Percentiles rank a stretch among this genome's conserved stretches.
Evolutionary conservation across 805 yeast genomes (phyloP).

Genomic region (Sugiyamaella floridensis): DNA sequence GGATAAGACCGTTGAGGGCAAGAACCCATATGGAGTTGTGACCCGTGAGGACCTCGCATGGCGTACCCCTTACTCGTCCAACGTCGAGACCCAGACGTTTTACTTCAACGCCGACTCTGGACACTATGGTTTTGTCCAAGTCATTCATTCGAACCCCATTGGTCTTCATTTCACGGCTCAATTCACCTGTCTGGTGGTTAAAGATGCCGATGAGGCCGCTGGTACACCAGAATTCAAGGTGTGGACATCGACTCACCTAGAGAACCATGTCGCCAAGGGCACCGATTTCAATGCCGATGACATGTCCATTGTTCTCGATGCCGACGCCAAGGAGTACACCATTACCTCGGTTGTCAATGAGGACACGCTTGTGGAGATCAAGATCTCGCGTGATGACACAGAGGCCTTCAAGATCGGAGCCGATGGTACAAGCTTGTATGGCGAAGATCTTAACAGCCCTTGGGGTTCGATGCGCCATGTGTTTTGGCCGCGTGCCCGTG

Average conservation of each 20-base stretch:
- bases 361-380: constrained; percentile 65
- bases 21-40: constrained; percentile 55
- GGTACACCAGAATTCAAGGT: constrained; percentile 43
- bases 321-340: constrained; percentile 44
- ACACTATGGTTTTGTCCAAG: constrained; percentile 81
- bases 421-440: constrained; percentile 81
- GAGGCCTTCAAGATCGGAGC: constrained; percentile 87
- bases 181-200: constrained; percentile 79
- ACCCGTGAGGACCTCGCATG: constrained; percentile 66
- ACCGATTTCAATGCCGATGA: constrained; percentile 68
- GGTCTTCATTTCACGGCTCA: constrained; percentile 82
- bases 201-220: constrained; percentile 35
- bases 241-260: constrained; percentile 91
- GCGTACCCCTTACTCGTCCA: constrained; percentile 68
- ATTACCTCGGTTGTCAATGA: constrained; percentile 49
- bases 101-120: constrained; percentile 67
- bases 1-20: constrained; percentile 48
- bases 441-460: constrained; percentile 74
- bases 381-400: constrained; percentile 46
- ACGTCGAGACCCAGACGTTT: constrained; percentile 93
- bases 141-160: constrained; percentile 86
- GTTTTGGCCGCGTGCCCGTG: constrained; percentile 89
- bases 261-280: constrained; percentile 67
- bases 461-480: constrained; percentile 97
- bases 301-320: constrained; percentile 53